These are phyloP conservation scores for Mrakiaceae sp. DNA, from an alignment of 1,284 basidiomycete species.

Conservation along the genomic window DNA sequence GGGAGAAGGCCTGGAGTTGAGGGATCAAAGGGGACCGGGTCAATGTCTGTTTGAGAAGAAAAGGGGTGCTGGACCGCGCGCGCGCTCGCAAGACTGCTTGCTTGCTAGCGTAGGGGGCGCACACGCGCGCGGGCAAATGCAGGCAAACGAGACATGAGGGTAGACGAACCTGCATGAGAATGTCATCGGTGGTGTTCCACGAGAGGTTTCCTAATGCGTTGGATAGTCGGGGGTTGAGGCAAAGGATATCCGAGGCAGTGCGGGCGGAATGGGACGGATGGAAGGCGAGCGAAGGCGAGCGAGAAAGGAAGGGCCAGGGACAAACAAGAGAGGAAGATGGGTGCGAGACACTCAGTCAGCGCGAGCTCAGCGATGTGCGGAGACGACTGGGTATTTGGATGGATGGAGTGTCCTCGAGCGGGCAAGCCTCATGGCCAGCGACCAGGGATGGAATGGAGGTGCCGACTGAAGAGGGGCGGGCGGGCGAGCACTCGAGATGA, in stretches of 20 bases:
- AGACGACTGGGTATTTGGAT: no score
- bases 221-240: not conserved
- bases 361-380: no score
- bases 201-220: slow-evolving; percentile 35
- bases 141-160: slow-evolving; percentile 22
- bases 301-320: not conserved
- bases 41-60: slow-evolving; percentile 23
- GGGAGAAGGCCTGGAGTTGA: slow-evolving; percentile 51
- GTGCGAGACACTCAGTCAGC: no score
- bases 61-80: slow-evolving; percentile 29
- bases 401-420: no score
- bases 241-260: not conserved
- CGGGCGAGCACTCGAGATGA: no score
- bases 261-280: slow-evolving; percentile 2
- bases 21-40: not conserved
- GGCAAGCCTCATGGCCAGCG: no score
- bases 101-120: no score
- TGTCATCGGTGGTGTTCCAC: slow-evolving; percentile 85
- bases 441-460: no score
- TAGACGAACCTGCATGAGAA: slow-evolving; percentile 57
- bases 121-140: no score
- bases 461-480: no score
- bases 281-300: not conserved
- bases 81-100: no score
- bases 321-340: not conserved